These are phyloP conservation scores for Gymnopilus dilepis DNA, from an alignment of 768 basidiomycete genomes.

Conservation along the genomic window DNA sequence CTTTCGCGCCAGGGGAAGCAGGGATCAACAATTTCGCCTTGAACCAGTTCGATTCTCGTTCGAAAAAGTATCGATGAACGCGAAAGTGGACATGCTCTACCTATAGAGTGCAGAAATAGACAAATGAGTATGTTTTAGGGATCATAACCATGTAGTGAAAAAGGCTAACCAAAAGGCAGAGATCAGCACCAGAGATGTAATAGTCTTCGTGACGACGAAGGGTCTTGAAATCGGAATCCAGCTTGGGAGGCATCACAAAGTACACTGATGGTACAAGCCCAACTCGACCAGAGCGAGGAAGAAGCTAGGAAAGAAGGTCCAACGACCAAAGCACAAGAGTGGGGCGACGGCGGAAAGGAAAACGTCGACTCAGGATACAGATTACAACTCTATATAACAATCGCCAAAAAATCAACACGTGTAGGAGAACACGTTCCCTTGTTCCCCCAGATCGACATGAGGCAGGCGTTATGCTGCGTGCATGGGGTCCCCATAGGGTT, in stretches of 20 bases:
- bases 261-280: not conserved
- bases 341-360: not conserved
- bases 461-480: slow-evolving; percentile 15
- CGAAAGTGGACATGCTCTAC: slow-evolving; percentile 61
- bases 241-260: not conserved
- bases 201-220: slow-evolving; percentile 42
- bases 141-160: too few species aligned
- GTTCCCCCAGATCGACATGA: slow-evolving; percentile 24
- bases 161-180: slow-evolving; percentile 54
- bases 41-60: slow-evolving; percentile 62
- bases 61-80: slow-evolving; percentile 67
- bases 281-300: slow-evolving; percentile 4
- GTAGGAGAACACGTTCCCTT: slow-evolving; percentile 26
- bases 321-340: not conserved
- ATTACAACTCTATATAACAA: slow-evolving; percentile 11
- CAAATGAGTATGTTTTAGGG: not conserved
- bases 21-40: slow-evolving; percentile 37
- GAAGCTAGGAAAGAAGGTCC: not conserved
- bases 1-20: slow-evolving; percentile 34
- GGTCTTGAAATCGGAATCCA: slow-evolving; percentile 16
- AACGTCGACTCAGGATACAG: not conserved
- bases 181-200: slow-evolving; percentile 59
- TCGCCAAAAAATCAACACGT: slow-evolving; percentile 16
- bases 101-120: slow-evolving; percentile 35
- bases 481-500: slow-evolving; percentile 9